Conservation (phyloP, 306 rosid genomes). For the peach (Prunus persica) region Prunus_persica_NCBIv2 NC_034011.1:27155501-27156000, state of each 20-base stretch:
- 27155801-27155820: not conserved
- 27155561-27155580: not conserved
- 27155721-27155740: not conserved
- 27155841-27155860: not conserved
- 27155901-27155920: slow-evolving; percentile 82
- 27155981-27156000: not conserved
- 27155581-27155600: not conserved
- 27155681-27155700: not conserved
- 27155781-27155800: too few species aligned
- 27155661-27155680: too few species aligned
- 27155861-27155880: slow-evolving; percentile 47
- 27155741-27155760: too few species aligned
- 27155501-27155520: not conserved
- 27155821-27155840: too few species aligned
- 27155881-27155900: slow-evolving; percentile 90
- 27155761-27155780: too few species aligned
- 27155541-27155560: not conserved
- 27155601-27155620: not conserved
- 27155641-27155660: too few species aligned
- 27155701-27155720: not conserved
- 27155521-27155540: slow-evolving; percentile 3
- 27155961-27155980: not conserved
- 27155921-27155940: slow-evolving; percentile 77
- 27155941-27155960: slow-evolving; percentile 17
- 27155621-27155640: too few species aligned